These are phyloP conservation scores for Aquilaria malaccensis DNA, from an alignment of 345 rosid genomes.

Conservation along the genomic window DNA sequence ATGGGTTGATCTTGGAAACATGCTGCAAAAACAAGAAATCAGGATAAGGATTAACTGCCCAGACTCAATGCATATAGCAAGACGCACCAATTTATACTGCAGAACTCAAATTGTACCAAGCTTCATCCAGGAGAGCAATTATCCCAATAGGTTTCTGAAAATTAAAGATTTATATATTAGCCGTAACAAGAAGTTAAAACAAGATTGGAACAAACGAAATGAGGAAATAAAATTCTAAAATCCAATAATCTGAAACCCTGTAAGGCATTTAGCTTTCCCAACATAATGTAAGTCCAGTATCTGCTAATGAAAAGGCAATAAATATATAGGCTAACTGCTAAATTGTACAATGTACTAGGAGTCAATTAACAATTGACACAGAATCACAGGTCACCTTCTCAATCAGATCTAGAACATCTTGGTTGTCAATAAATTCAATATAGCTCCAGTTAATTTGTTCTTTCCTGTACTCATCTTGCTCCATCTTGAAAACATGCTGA, in stretches of 20 bases:
- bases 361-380: neutral
- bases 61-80: conserved; percentile 13
- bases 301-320: neutral
- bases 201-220: conserved; percentile 8
- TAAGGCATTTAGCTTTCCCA: neutral
- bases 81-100: conserved; percentile 39
- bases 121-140: conserved; percentile 94
- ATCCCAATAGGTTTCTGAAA: conserved; percentile 98
- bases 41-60: conserved; percentile 40
- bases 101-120: conserved; percentile 67
- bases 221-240: conserved; percentile 4
- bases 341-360: neutral
- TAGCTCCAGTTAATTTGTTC: conserved; percentile 99
- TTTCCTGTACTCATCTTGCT: conserved; percentile 92
- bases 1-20: conserved; percentile 97
- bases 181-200: conserved; percentile 8
- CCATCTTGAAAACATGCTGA: conserved; percentile 99
- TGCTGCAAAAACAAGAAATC: conserved; percentile 56
- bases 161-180: conserved; percentile 17
- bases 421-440: conserved; percentile 96
- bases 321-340: conserved; percentile 3
- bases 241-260: conserved; percentile 2
- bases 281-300: neutral
- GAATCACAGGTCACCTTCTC: conserved; percentile 57
- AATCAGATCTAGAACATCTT: conserved; percentile 93